Evolutionary conservation across 768 basidiomycete genomes (phyloP), one percentile per base, ranked within the genome.

Genomic region (Mycena metata): DNA sequence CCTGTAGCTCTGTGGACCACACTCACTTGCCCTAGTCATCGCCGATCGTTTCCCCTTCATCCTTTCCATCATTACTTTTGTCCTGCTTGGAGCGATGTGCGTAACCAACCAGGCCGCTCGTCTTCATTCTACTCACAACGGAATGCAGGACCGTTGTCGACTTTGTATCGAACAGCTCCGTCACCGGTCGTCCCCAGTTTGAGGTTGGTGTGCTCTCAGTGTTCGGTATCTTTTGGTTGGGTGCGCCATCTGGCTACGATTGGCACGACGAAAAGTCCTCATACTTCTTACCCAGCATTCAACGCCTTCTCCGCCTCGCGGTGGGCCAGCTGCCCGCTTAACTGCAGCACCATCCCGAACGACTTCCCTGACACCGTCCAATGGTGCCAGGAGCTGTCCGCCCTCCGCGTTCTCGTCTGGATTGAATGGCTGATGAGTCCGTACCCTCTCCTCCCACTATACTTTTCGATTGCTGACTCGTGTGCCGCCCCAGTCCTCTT

Each of bases 41-140:
- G 89, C 89, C 7, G 88, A 89, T 76, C 75, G 88, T 24, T 88
- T 89, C 74, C 89, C 89, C n/a, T 79, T 89, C 61, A 83, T 79
- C n/a, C 82, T 90, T 42, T 88, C 88, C 35, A 85, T 88, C 72
- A 74, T 81, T 56, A 88, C 87, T 2, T 73, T 88, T 35, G 75
- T 83, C 39, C 63, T 88, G 35, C 74, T 89, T 42, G 72, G 80
- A 36, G 35, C 79, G 43, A 77, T 83, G 89, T 88, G 64, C 63
- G 86, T 77, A 9, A 47, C 64, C 64, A 17, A 47, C 64, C 64
- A 17, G 17, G 10, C 36, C 39, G 23, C 26, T 13, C 17, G 11
- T 16, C 42, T 11, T 9, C 11, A 6, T 13, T 17, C 21, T 17
- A 15, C 41, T 26, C 16, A 23, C 10, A 19, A 36, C 41, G 5